Base-by-base conservation (phyloP, 768 basidiomycete species). In the Tylopilus intermedius region DNA sequence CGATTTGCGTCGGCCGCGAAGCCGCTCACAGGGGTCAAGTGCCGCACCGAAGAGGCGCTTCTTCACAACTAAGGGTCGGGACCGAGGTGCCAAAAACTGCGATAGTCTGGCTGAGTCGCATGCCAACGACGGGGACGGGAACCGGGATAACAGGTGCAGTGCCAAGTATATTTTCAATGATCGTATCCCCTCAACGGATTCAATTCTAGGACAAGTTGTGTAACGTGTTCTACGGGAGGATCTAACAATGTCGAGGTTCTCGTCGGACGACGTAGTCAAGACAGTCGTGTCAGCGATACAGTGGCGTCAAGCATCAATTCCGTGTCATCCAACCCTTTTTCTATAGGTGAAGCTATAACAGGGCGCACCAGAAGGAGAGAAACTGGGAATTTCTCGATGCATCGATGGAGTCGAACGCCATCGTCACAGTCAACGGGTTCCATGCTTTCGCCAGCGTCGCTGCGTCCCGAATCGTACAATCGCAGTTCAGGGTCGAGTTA, bases 21-120 rank as follows among this genome's bases (percentile, higher is more conserved):
- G 47, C 8, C 42, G 30, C 11, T 57, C 58, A 1, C 61, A 56
- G 2, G 57, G 50, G 1, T 11, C 21, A n/a, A 26, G 18, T 7
- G 10, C 33, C 5, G 0, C 30, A 2, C n/a, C 54, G 0, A 64
- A 51, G 27, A 45, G 8, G 8, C 42, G 32, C 7, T 45, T 61
- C 47, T 59, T 63, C 29, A 47, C 50, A 2, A 54, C 9, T 18
- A 67, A 63, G 46, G 55, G 57, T 7, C 56, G 59, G 38, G 39
- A 44, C 11, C 51, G 22, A 26, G 45, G 32, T 4, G 2, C 38
- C 1, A 22, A 9, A 8, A 0, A n/a, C 11, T 0, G 1, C 4
- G 44, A 48, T 15, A n/a, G 41, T 14, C 10, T 15, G 6, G 21
- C 30, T 14, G 40, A 47, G 39, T 37, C 33, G 48, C 49, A 21